phyloP scores from a whole-genome alignment of 441 rosid species.

The Eutrema salsugineum region DNA sequence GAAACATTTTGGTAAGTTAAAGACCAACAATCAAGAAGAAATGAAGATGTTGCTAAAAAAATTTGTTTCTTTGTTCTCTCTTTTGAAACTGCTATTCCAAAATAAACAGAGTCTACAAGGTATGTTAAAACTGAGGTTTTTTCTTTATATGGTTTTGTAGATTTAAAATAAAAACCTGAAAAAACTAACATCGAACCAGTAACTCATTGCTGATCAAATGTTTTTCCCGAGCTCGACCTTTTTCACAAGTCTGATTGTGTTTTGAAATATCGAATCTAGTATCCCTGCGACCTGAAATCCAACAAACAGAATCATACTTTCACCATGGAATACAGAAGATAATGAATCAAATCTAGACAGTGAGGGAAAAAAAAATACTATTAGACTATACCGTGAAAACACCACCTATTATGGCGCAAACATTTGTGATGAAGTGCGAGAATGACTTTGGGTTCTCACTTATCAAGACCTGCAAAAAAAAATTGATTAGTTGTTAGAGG shows the following conservation, averaged over 20 bases:
- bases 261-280: conserved; percentile 73
- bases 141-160: neutral
- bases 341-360: neutral
- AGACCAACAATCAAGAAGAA: neutral
- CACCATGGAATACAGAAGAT: neutral
- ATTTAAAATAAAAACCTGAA: neutral
- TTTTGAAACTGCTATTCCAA: neutral
- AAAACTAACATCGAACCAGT: conserved; percentile 8
- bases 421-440: conserved; percentile 89
- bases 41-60: neutral
- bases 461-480: conserved; percentile 57
- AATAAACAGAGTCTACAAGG: neutral
- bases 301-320: neutral
- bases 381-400: conserved; percentile 91
- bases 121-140: neutral
- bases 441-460: conserved; percentile 77
- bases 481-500: too few relatives aligned
- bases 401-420: conserved; percentile 97
- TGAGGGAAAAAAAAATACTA: neutral
- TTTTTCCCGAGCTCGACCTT: conserved; percentile 86
- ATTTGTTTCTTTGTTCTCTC: neutral
- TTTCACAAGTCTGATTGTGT: conserved; percentile 69
- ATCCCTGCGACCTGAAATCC: conserved; percentile 84
- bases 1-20: neutral
- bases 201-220: conserved; percentile 44